Percentiles rank a stretch among this genome's conserved stretches.
Conservation (phyloP, 192 early-diverging fungal species). For the Podila minutissima region DNA sequence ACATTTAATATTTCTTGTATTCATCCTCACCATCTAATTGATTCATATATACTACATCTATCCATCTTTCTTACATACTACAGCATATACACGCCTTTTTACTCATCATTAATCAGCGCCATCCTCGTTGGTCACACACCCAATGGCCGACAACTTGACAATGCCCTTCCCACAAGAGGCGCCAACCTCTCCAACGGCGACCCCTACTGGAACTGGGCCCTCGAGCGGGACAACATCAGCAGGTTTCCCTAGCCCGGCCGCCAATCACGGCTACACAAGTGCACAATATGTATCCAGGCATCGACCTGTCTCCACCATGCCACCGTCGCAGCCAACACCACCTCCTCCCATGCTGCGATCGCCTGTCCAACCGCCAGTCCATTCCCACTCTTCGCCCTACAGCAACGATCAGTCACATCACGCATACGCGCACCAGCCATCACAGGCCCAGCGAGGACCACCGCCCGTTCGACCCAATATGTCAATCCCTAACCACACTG, state of each 20-base stretch:
- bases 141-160: constrained; percentile 40
- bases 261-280: constrained; percentile 50
- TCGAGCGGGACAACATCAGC: background rate
- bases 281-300: constrained; percentile 48
- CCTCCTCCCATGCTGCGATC: background rate
- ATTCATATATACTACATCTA: background rate
- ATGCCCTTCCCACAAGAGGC: constrained; percentile 15
- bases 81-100: background rate
- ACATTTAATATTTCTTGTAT: background rate
- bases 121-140: background rate
- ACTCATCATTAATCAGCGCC: background rate
- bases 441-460: constrained; percentile 19
- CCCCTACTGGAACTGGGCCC: background rate
- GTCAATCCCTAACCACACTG: constrained; percentile 15
- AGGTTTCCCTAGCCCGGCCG: constrained; percentile 13
- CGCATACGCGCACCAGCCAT: constrained; percentile 13
- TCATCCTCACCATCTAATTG: background rate
- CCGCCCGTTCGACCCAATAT: constrained; percentile 19
- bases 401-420: constrained; percentile 1
- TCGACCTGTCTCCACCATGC: constrained; percentile 18
- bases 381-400: background rate
- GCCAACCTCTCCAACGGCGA: constrained; percentile 11
- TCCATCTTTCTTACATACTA: background rate
- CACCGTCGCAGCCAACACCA: constrained; percentile 21
- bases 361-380: background rate